Evolutionary conservation across 345 rosid species (phyloP), one percentile per base, ranked within the genome.

Genomic region (Rhodamnia rubescens): DNA sequence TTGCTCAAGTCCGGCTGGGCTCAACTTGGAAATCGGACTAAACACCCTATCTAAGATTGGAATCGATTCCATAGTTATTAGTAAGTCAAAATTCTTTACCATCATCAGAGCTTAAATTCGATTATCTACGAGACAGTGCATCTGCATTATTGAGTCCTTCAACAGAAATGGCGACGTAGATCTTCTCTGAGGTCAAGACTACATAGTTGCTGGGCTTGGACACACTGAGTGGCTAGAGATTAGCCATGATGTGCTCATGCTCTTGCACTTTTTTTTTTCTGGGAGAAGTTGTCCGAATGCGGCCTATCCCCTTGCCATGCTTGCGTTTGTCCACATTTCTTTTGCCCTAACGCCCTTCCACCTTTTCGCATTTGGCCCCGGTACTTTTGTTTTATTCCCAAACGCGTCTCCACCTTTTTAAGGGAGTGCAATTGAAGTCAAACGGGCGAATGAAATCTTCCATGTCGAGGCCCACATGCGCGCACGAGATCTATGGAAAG

Each of bases 81-180:
- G 11, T 15, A 29, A 7, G 40, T 29, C 4, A 5, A 5, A 29
- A 61, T 29, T 16, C 69, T 2, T 7, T n/a, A 58, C 27, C 40
- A 59, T 8, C 44, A 15, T 29, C 75, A 1, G 8, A 16, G 3
- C 3, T 64, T 64, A 32, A 8, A 5, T 32, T 6, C 4, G 10
- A 61, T 3, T 36, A 29, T 29, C 1, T 29, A 61, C 6, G 0
- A 7, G 32, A 32, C 1, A 16, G 2, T 7, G 2, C 36, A 29
- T 29, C 36, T 61, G 2, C 5, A 16, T 61, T 61, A 61, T 61
- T 7, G 32, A 61, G 32, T 16, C 75, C 3, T 5, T 29, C 42
- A 29, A 61, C 36, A 16, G 36, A 15, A 32, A 64, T 22, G 1
- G 4, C 2, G 1, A 69, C 26, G 20, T 1, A 2, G 9, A 69